Evolutionary conservation across 805 yeast species (phyloP).

Genomic region (Pichia cabralensis): DNA sequence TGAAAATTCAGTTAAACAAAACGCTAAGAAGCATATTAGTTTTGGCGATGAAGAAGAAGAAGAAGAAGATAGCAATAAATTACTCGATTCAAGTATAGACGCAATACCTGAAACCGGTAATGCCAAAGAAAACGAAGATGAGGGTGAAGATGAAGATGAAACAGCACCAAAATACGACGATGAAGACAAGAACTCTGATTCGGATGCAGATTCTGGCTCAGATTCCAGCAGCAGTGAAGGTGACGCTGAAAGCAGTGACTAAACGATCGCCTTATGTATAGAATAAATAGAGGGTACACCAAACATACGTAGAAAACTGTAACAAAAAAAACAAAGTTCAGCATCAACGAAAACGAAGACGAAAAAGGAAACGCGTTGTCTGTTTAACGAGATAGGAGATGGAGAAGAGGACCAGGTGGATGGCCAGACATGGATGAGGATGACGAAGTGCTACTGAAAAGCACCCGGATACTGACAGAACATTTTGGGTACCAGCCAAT

Average conservation of each 20-base stretch:
- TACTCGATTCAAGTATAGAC: neutral
- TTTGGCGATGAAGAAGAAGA: slow-evolving; percentile 18
- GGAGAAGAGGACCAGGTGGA: no score
- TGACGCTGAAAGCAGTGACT: neutral
- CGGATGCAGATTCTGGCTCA: slow-evolving; percentile 3
- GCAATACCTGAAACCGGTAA: slow-evolving; percentile 4
- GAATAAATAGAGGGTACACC: no score
- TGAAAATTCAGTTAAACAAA: slow-evolving; percentile 3
- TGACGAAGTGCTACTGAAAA: neutral
- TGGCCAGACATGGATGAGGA: no score
- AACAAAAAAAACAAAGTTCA: no score
- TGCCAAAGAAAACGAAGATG: slow-evolving; percentile 1
- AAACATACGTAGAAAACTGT: no score
- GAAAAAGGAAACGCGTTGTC: no score
- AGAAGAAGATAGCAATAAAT: neutral
- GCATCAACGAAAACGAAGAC: no score
- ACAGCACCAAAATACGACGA: neutral
- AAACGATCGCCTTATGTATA: no score
- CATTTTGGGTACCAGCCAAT: slow-evolving; percentile 82
- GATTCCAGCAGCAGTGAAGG: neutral
- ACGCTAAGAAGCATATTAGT: slow-evolving; percentile 28
- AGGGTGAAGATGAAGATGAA: slow-evolving; percentile 1
- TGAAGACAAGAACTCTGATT: neutral
- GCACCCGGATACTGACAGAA: slow-evolving; percentile 46
- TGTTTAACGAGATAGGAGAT: no score